phyloP scores from a whole-genome alignment of 176 grass and related monocot species.

The Ensete glaucum region DNA sequence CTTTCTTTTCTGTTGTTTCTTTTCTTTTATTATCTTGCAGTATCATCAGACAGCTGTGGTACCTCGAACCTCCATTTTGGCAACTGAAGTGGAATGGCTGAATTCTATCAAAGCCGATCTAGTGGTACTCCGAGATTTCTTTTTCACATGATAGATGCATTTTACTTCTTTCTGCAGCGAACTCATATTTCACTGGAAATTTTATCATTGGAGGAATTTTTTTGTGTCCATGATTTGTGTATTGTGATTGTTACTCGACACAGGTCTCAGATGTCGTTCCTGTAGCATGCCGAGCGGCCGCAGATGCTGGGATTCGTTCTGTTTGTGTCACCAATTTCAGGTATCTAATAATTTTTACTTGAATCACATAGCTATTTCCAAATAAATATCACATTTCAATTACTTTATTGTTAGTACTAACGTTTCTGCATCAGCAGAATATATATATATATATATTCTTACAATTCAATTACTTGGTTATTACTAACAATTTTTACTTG shows the following conservation, averaged over 20 bases:
- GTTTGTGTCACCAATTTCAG: constrained; percentile 96
- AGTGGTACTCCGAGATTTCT: constrained; percentile 43
- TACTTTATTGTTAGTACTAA: neutral
- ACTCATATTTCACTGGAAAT: neutral
- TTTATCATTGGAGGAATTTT: neutral
- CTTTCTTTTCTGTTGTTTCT: neutral
- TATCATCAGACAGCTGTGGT: constrained; percentile 92
- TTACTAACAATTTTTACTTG: neutral
- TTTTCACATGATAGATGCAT: neutral
- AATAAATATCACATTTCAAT: neutral
- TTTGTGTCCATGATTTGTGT: neutral
- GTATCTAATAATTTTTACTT: constrained; percentile 21
- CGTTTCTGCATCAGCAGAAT: neutral
- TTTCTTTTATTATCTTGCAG: constrained; percentile 35
- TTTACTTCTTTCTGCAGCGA: too few relatives aligned
- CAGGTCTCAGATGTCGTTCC: constrained; percentile 98
- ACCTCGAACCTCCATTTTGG: constrained; percentile 74
- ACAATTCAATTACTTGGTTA: too few relatives aligned
- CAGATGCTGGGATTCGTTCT: constrained; percentile 86
- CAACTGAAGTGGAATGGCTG: constrained; percentile 85
- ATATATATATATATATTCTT: neutral
- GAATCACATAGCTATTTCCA: neutral
- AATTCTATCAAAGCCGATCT: constrained; percentile 83
- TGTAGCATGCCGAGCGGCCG: constrained; percentile 75
- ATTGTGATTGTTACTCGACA: constrained; percentile 9